Percentiles rank a stretch among this genome's conserved stretches.
Conservation (phyloP, 495 filamentous ascomycete genomes). For the Barbatosphaeria neglecta region DNA sequence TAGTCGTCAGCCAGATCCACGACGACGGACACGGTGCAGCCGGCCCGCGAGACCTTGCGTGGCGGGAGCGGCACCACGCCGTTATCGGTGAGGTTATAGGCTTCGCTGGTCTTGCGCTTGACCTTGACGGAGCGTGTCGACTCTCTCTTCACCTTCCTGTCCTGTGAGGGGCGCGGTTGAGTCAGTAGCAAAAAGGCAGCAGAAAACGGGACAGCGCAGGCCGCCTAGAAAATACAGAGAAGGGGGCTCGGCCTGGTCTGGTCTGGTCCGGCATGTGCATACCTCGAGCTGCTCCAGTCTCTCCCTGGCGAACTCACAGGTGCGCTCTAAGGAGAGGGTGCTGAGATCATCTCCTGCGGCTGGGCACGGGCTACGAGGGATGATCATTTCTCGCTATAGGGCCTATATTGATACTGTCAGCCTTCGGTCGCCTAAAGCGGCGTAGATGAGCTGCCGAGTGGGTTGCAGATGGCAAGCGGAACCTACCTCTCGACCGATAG, state of each 20-base stretch:
- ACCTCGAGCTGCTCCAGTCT: slow-evolving; percentile 10
- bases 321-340: neutral
- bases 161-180: too few species aligned
- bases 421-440: neutral
- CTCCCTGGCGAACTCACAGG: slow-evolving; percentile 11
- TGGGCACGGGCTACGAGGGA: slow-evolving; percentile 16
- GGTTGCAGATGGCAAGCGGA: neutral
- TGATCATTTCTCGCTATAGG: slow-evolving; percentile 18
- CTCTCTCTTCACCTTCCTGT: slow-evolving; percentile 3
- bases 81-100: neutral
- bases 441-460: too few species aligned
- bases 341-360: slow-evolving; percentile 2
- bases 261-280: neutral
- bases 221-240: neutral
- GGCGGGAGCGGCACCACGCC: neutral
- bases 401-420: slow-evolving; percentile 9
- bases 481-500: slow-evolving; percentile 19
- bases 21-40: neutral
- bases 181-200: too few species aligned
- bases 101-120: slow-evolving; percentile 9
- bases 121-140: neutral
- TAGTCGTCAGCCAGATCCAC: neutral
- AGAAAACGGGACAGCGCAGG: neutral
- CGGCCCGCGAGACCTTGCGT: neutral
- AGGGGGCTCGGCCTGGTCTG: neutral